phyloP scores from a whole-genome alignment of 192 early-diverging fungal genomes.

The Coemansia sp. region DNA sequence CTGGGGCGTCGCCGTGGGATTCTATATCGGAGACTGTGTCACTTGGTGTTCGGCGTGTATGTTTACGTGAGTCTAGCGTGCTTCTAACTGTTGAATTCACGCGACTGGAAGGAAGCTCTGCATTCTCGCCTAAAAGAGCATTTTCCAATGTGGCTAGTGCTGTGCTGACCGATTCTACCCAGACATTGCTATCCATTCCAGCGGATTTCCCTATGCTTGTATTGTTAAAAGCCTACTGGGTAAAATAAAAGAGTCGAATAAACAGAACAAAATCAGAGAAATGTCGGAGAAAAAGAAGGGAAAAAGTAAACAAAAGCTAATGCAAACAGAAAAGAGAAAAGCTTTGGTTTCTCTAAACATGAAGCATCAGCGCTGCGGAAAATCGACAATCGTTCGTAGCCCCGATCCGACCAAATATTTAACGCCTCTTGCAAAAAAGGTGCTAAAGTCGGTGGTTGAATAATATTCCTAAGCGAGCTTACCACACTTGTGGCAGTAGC shows the following conservation, averaged over 20 bases:
- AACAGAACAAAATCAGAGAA: not conserved
- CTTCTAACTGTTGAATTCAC: not conserved
- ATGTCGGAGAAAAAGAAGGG: not conserved
- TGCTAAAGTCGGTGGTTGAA: too few species aligned
- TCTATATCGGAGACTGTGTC: conserved; percentile 52
- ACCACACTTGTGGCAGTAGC: too few species aligned
- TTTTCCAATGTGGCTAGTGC: conserved; percentile 40
- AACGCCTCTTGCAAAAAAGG: too few species aligned
- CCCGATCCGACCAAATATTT: too few species aligned
- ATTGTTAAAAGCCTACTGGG: not conserved
- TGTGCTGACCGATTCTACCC: conserved; percentile 33
- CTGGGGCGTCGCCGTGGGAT: conserved; percentile 21
- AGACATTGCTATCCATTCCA: conserved; percentile 25
- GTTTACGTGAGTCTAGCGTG: conserved; percentile 23
- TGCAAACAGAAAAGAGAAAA: not conserved
- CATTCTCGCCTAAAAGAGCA: conserved; percentile 37
- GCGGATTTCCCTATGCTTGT: not conserved
- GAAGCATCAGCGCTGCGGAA: not conserved
- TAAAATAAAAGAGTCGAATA: not conserved
- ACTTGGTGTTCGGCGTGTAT: conserved; percentile 32
- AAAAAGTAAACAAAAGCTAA: not conserved
- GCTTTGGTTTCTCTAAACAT: not conserved
- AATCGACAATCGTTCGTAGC: not conserved
- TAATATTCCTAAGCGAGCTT: too few species aligned
- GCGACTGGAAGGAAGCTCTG: conserved; percentile 1